Base-by-base conservation (phyloP, 768 basidiomycete species). In the Collybia sordida region DNA sequence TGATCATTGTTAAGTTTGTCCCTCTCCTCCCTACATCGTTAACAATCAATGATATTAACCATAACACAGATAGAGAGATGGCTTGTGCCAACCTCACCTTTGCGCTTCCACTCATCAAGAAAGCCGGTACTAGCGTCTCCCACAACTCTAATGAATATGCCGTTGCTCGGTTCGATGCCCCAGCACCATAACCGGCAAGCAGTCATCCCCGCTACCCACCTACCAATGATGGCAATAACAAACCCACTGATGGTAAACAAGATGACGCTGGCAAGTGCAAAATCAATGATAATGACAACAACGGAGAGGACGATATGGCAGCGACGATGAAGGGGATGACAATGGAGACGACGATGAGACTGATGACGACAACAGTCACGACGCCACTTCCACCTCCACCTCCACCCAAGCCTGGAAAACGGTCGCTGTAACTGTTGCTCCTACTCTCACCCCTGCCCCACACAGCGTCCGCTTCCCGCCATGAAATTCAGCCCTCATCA, bases 31-130 rank as follows among this genome's bases (percentile, higher is more conserved):
- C 35, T 57, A 35, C 17, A 7, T 18, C 9, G 19, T 41, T 45
- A 21, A 39, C 48, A 1, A n/a, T n/a, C n/a, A n/a, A n/a, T n/a
- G n/a, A n/a, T 19, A n/a, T 57, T 66, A 42, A 71, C 73, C 21
- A 52, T 59, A 53, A 65, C 45, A 57, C 59, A 62, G 73, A 63
- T 49, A 70, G 67, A 9, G 57, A 68, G 5, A 63, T 66, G 48
- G 76, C 74, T 8, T 80, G 79, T 52, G 54, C 79, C 18, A 57
- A 63, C 11, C 53, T 55, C 14, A 58, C 57, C 5, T 78, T 79
- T 51, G 79, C 79, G 0, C 64, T 82, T 18, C 81, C 82, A 2
- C 63, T 78, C 27, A 70, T 80, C 45, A 75, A 74, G 57, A 68
- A 70, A 35, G 51, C 70, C 9, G 81, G 82, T 2, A 74, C 74